These are phyloP conservation scores for Biscogniauxia marginata DNA, from an alignment of 2,329 filamentous ascomycete genomes.

Conservation along the genomic window DNA sequence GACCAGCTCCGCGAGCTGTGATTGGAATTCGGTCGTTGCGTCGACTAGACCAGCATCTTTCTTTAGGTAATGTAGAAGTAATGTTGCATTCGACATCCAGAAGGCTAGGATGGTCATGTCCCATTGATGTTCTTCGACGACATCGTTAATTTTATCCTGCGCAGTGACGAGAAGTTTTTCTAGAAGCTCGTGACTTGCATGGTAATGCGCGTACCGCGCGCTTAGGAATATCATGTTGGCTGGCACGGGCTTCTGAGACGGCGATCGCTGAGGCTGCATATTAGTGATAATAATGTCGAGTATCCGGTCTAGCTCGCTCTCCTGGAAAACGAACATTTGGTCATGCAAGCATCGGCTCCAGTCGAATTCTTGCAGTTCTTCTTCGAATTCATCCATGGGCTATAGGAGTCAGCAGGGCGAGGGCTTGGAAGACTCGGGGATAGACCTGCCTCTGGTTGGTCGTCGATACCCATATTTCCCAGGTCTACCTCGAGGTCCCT, in stretches of 20 bases:
- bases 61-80: slow-evolving; percentile 94
- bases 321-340: slow-evolving; percentile 99
- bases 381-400: slow-evolving; percentile 76
- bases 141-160: slow-evolving; percentile 94
- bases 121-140: slow-evolving; percentile 96
- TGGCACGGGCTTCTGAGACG: slow-evolving; percentile 95
- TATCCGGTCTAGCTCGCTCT: slow-evolving; percentile 86
- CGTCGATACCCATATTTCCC: slow-evolving; percentile 92
- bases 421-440: slow-evolving; percentile 8
- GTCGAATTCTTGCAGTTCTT: slow-evolving; percentile 91
- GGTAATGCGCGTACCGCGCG: slow-evolving; percentile 94
- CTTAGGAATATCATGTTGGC: slow-evolving; percentile 97
- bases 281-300: slow-evolving; percentile 95
- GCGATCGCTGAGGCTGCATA: slow-evolving; percentile 94
- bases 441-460: slow-evolving; percentile 77
- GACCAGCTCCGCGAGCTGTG: slow-evolving; percentile 88
- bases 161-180: slow-evolving; percentile 77
- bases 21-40: slow-evolving; percentile 84
- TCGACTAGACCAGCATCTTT: slow-evolving; percentile 83
- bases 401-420: slow-evolving; percentile 35
- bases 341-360: slow-evolving; percentile 94
- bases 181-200: slow-evolving; percentile 82
- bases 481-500: slow-evolving; percentile 95
- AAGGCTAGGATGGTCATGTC: slow-evolving; percentile 99
- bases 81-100: slow-evolving; percentile 96